phyloP scores from a whole-genome alignment of 2,329 filamentous ascomycete species.

The Neofusicoccum ribis region DNA sequence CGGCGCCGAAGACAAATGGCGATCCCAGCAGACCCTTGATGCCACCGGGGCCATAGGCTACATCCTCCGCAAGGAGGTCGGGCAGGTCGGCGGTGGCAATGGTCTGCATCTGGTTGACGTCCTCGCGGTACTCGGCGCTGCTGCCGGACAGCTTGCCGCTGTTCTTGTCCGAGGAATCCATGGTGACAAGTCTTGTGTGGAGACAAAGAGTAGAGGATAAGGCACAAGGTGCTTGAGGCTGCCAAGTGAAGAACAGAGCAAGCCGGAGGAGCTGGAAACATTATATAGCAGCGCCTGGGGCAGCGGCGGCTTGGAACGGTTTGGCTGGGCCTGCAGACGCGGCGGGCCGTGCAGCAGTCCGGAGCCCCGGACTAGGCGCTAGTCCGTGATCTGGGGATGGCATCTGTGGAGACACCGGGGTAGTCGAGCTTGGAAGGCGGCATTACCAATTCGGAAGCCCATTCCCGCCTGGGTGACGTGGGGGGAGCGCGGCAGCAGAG shows the following conservation, averaged over 20 bases:
- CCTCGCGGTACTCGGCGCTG: slow-evolving; percentile 3
- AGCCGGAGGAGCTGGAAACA: not conserved
- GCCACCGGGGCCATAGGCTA: slow-evolving; percentile 33
- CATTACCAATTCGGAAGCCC: not conserved
- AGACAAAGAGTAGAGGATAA: not conserved
- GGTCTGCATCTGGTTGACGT: slow-evolving; percentile 5
- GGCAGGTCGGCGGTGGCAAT: slow-evolving; percentile 13
- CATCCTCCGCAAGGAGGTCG: slow-evolving; percentile 14
- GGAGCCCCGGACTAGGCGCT: slow-evolving; percentile 3
- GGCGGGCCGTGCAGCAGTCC: not conserved
- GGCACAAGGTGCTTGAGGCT: not conserved
- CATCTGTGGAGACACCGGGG: slow-evolving; percentile 1
- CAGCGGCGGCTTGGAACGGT: not conserved
- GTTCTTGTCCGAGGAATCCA: slow-evolving; percentile 3
- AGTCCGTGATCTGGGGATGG: slow-evolving; percentile 3
- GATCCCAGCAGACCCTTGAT: slow-evolving; percentile 36
- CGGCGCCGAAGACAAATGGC: slow-evolving; percentile 45
- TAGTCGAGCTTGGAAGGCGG: not conserved
- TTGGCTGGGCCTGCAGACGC: not conserved
- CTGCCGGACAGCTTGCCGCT: slow-evolving; percentile 1
- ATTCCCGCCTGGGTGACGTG: not conserved
- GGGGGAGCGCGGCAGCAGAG: not conserved
- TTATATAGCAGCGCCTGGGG: not conserved
- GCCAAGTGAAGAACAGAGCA: not conserved
- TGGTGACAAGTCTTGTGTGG: not conserved